Conservation (phyloP, 768 basidiomycete genomes). For the Holtermanniella nyarrowii region DNA sequence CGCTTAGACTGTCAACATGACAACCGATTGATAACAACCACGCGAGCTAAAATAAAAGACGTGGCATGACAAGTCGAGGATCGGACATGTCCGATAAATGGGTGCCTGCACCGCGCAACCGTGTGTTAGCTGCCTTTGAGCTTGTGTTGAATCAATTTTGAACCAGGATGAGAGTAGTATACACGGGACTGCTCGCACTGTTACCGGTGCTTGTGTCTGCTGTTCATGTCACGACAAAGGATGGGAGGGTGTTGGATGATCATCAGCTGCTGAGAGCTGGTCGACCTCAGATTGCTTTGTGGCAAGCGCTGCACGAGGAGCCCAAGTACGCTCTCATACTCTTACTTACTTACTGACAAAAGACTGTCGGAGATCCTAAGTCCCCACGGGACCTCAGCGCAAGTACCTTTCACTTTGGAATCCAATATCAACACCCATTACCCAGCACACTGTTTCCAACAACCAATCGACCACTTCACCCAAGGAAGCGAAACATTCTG, state of each 20-base stretch:
- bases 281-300: slow-evolving; percentile 27
- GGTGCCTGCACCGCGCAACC: too few relatives aligned
- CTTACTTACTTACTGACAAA: slow-evolving; percentile 19
- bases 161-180: too few relatives aligned
- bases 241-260: background rate
- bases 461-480: slow-evolving; percentile 75
- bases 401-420: background rate
- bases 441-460: slow-evolving; percentile 54
- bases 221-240: background rate
- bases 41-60: too few relatives aligned
- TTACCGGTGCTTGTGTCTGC: background rate
- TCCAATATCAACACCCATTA: slow-evolving; percentile 5
- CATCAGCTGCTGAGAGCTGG: slow-evolving; percentile 20
- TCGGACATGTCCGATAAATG: too few relatives aligned
- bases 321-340: background rate
- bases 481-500: slow-evolving; percentile 55
- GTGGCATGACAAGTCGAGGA: too few relatives aligned
- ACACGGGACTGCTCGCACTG: too few relatives aligned
- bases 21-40: too few relatives aligned
- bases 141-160: too few relatives aligned
- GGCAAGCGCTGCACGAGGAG: slow-evolving; percentile 15
- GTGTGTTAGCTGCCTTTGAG: too few relatives aligned
- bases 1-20: too few relatives aligned
- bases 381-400: background rate
- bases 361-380: slow-evolving; percentile 6